These are phyloP conservation scores for Rubia balearica DNA, from an alignment of 305 asterid species.

Conservation along the genomic window DNA sequence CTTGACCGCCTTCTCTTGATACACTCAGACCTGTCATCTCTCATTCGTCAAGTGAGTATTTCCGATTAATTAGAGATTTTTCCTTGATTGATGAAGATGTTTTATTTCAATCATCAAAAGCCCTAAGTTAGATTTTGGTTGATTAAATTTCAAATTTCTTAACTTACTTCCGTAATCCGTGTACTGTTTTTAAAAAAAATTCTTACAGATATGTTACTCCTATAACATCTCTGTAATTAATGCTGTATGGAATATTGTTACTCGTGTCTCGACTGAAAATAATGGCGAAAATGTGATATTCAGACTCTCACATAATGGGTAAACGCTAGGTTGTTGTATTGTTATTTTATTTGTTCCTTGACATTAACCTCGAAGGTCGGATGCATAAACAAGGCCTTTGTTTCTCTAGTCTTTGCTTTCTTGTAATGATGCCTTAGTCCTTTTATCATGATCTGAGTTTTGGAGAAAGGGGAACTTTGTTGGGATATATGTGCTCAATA, in stretches of 20 bases:
- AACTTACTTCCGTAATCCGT: background rate
- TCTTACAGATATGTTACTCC: background rate
- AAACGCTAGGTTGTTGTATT: background rate
- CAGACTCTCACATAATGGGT: background rate
- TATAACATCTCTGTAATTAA: background rate
- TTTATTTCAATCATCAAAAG: background rate
- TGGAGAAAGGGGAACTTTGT: background rate
- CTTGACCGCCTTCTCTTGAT: constrained; percentile 65
- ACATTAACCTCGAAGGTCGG: background rate
- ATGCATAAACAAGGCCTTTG: background rate
- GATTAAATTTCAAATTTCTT: background rate
- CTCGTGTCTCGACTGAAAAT: background rate
- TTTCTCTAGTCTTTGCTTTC: background rate
- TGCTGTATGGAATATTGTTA: background rate
- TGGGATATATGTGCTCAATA: background rate
- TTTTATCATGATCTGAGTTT: background rate
- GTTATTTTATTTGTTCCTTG: background rate
- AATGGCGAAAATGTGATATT: background rate
- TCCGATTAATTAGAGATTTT: background rate
- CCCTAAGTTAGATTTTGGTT: background rate
- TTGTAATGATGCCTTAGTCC: background rate
- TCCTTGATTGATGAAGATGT: background rate
- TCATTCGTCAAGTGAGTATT: constrained; percentile 47
- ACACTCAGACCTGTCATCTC: constrained; percentile 58
- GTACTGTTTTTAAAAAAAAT: background rate